A percentile compares a stretch with the other conserved stretches of the same genome.
Conservation (phyloP, 371 early-diverging fungal genomes). For the Blakeslea trispora region DNA sequence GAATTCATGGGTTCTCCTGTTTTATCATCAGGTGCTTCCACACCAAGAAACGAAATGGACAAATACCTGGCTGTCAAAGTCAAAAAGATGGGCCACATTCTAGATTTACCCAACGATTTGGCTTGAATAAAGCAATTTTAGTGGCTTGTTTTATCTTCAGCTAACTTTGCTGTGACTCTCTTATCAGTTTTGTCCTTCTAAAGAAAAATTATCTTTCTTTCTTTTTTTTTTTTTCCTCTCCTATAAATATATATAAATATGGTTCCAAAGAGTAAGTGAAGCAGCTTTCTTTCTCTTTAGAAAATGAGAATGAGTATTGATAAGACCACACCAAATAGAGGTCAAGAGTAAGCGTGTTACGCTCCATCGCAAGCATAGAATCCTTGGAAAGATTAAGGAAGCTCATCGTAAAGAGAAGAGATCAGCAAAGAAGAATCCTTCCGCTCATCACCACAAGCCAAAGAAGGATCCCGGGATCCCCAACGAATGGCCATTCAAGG, state of each 20-base stretch:
- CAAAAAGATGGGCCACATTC: conserved; percentile 85
- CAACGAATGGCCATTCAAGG: conserved; percentile 56
- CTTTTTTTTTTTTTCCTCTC: not conserved
- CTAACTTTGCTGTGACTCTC: not conserved
- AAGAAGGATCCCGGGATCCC: conserved; percentile 58
- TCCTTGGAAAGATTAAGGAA: conserved; percentile 71
- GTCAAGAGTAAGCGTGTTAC: conserved; percentile 73
- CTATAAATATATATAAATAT: conserved; percentile 15
- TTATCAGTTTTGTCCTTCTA: conserved; percentile 6
- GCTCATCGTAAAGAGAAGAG: conserved; percentile 75
- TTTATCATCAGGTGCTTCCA: conserved; percentile 20
- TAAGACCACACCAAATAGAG: conserved; percentile 9
- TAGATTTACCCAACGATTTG: conserved; percentile 66
- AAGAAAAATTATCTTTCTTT: conserved; percentile 4
- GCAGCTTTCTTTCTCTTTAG: not conserved
- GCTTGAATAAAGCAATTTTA: conserved; percentile 2
- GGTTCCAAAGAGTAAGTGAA: conserved; percentile 26
- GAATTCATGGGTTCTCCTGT: conserved; percentile 21
- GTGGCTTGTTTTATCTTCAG: conserved; percentile 11
- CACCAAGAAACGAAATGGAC: conserved; percentile 67
- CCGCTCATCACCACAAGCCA: conserved; percentile 45
- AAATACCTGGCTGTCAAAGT: conserved; percentile 84
- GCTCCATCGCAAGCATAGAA: conserved; percentile 74
- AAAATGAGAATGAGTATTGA: not conserved
- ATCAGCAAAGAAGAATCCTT: conserved; percentile 70